Percentiles rank a stretch among this genome's conserved stretches.
These are phyloP conservation scores for Magnolia changhungtana DNA, from an alignment of 164 flowering plant genomes.

Conservation along the genomic window DNA sequence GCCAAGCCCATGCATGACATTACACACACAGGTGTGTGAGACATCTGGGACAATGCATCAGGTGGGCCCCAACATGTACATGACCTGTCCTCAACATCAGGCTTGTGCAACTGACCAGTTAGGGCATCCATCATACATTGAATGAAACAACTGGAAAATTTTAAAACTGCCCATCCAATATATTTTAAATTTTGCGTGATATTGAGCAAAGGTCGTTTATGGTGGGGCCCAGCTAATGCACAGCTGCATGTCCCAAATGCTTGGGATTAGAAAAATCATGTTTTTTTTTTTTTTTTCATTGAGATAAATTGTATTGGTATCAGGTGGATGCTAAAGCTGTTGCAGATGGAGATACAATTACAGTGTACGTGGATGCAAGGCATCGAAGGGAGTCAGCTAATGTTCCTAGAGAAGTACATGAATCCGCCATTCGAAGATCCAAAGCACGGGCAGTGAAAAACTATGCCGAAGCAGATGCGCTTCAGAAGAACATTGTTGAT, in stretches of 20 bases:
- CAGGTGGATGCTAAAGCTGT: slow-evolving; percentile 81
- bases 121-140: neutral
- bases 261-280: neutral
- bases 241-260: no score
- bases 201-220: neutral
- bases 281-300: neutral
- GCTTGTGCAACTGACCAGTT: neutral
- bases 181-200: neutral
- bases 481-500: slow-evolving; percentile 55
- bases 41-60: neutral
- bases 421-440: slow-evolving; percentile 48
- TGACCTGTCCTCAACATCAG: neutral
- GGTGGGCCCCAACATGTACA: neutral
- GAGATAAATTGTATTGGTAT: neutral
- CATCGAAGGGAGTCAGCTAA: slow-evolving; percentile 57
- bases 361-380: slow-evolving; percentile 64
- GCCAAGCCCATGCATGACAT: neutral
- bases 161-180: neutral
- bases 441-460: slow-evolving; percentile 57
- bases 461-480: slow-evolving; percentile 60
- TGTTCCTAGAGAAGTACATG: slow-evolving; percentile 53
- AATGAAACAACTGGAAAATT: neutral
- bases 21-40: neutral
- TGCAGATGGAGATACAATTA: slow-evolving; percentile 82
- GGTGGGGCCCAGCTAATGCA: no score